phyloP scores from a whole-genome alignment of 768 basidiomycete species.

The Lactarius psammicola region DNA sequence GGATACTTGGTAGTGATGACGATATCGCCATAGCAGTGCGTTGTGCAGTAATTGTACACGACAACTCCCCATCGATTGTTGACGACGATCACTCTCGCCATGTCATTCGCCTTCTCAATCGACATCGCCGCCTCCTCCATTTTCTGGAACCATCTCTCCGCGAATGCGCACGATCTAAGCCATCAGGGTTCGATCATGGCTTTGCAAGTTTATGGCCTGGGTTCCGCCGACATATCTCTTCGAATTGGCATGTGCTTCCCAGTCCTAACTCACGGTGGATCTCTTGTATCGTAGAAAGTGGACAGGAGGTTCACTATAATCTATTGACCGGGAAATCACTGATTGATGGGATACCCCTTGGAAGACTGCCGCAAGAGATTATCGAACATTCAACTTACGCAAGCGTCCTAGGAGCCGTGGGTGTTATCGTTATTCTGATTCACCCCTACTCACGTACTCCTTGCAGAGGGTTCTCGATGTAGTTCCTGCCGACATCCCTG shows the following conservation, averaged over 20 bases:
- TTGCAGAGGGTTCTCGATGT: not conserved
- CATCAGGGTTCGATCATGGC: not conserved
- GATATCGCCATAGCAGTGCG: constrained; percentile 4
- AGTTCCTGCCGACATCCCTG: not conserved
- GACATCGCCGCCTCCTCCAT: not conserved
- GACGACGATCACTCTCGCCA: not conserved
- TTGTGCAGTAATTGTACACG: constrained; percentile 8
- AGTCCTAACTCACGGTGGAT: constrained; percentile 9
- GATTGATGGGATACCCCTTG: constrained; percentile 4
- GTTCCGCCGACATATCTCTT: not conserved
- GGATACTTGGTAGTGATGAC: not conserved
- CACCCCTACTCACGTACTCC: not conserved
- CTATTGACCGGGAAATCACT: constrained; percentile 5
- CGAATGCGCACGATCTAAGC: not conserved
- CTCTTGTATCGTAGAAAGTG: not conserved
- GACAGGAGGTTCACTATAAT: constrained; percentile 8
- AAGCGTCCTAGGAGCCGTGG: constrained; percentile 4
- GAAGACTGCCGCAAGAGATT: constrained; percentile 11
- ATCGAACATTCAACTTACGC: constrained; percentile 3
- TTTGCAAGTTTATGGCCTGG: not conserved
- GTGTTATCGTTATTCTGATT: not conserved
- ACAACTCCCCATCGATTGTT: not conserved
- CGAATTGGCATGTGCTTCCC: constrained; percentile 1
- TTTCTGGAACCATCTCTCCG: not conserved
- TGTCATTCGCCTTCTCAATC: not conserved